phyloP scores from a whole-genome alignment of 2,329 filamentous ascomycete genomes.

The Gyromitra esculenta region DNA sequence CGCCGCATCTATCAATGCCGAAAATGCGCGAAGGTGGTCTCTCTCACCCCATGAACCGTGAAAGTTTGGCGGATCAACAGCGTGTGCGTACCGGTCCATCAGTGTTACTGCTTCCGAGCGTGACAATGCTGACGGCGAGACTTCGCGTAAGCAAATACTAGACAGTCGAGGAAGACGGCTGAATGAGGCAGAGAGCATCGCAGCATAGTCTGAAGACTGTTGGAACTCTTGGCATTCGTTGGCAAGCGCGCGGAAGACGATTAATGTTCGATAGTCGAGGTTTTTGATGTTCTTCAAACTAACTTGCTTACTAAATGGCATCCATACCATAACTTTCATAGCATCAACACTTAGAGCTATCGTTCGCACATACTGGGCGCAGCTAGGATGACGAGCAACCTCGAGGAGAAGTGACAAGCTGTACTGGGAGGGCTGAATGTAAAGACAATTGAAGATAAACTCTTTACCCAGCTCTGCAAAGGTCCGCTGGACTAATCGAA shows the following conservation, averaged over 20 bases:
- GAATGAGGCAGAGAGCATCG: conserved; percentile 38
- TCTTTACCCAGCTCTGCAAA: conserved; percentile 43
- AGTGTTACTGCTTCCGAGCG: conserved; percentile 23
- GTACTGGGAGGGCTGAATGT: conserved; percentile 38
- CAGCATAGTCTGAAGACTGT: conserved; percentile 43
- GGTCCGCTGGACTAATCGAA: conserved; percentile 39
- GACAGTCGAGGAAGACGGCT: conserved; percentile 36
- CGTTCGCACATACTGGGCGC: conserved; percentile 35
- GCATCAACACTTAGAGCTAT: conserved; percentile 40
- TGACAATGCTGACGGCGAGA: conserved; percentile 11
- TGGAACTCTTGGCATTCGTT: conserved; percentile 46
- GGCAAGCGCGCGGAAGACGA: conserved; percentile 34
- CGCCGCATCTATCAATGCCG: conserved; percentile 39
- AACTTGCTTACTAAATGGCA: conserved; percentile 30
- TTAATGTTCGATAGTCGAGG: conserved; percentile 32
- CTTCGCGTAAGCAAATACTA: conserved; percentile 24
- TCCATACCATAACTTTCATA: conserved; percentile 47
- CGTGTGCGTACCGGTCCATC: conserved; percentile 42
- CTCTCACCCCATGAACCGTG: conserved; percentile 50
- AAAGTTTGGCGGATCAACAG: conserved; percentile 42
- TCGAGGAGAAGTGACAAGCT: conserved; percentile 43
- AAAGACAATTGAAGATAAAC: conserved; percentile 30
- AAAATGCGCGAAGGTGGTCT: conserved; percentile 45
- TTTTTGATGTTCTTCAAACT: conserved; percentile 28
- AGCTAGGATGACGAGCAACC: conserved; percentile 25